Conservation (phyloP, 176 grass and related monocot genomes). For the Melocanna baccifera region DNA sequence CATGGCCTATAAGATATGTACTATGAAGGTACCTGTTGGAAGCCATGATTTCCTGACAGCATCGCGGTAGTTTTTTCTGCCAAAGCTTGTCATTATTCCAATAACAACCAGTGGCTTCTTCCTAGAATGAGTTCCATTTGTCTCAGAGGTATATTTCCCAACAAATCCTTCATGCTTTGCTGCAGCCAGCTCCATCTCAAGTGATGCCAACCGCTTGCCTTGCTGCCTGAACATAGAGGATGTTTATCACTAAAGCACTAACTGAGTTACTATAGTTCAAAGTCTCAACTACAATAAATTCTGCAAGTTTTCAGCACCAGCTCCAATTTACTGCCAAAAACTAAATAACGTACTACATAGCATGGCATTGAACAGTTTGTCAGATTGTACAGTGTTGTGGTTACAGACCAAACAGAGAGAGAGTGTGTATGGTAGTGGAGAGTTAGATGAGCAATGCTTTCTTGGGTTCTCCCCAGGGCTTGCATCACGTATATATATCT, state of each 20-base stretch:
- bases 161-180: conserved; percentile 76
- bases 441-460: no score
- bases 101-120: conserved; percentile 75
- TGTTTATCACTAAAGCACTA: not conserved
- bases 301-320: not conserved
- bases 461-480: no score
- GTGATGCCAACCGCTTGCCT: conserved; percentile 72
- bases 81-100: conserved; percentile 89
- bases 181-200: conserved; percentile 84
- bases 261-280: conserved; percentile 7
- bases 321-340: conserved; percentile 4
- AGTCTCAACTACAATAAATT: not conserved
- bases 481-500: no score
- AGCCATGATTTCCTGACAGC: conserved; percentile 93
- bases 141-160: conserved; percentile 69
- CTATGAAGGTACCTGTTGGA: conserved; percentile 57
- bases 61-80: conserved; percentile 82
- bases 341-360: not conserved
- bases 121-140: conserved; percentile 58
- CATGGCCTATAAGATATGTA: not conserved
- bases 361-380: not conserved
- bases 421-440: no score
- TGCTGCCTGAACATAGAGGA: conserved; percentile 64
- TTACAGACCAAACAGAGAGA: no score
- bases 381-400: not conserved